A percentile compares a stretch with the other conserved stretches of the same genome.
These are phyloP conservation scores for Alnus rubra DNA, from an alignment of 306 rosid species.

Conservation along the genomic window DNA sequence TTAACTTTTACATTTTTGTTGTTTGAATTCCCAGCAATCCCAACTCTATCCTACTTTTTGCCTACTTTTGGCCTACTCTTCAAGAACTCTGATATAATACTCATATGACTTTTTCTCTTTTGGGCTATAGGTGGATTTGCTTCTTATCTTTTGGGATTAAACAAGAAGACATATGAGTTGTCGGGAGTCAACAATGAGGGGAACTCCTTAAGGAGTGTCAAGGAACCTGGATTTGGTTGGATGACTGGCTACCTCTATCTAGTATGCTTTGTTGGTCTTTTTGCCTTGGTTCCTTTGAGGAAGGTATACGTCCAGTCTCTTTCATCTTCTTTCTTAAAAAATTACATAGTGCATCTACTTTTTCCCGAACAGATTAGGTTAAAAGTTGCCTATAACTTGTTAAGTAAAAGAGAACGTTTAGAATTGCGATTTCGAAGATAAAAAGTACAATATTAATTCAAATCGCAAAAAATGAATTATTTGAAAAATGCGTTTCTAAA, in stretches of 20 bases:
- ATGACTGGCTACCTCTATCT: conserved; percentile 76
- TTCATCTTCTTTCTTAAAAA: neutral
- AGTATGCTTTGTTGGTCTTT: conserved; percentile 95
- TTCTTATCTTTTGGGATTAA: conserved; percentile 79
- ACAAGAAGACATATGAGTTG: conserved; percentile 72
- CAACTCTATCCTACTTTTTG: neutral
- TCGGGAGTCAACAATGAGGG: conserved; percentile 70
- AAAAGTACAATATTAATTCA: no score
- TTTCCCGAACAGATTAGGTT: neutral
- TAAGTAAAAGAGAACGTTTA: no score
- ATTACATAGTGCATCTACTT: neutral
- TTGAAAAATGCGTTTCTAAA: no score
- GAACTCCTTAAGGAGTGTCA: conserved; percentile 47
- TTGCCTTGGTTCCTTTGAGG: conserved; percentile 87
- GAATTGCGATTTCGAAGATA: no score
- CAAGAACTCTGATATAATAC: neutral
- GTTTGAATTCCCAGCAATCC: no score
- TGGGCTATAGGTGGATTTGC: conserved; percentile 77
- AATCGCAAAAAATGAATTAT: no score
- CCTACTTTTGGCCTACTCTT: no score
- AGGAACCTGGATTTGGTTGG: conserved; percentile 93
- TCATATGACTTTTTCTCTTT: neutral
- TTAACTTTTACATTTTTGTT: no score
- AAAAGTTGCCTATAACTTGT: no score
- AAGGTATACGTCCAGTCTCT: conserved; percentile 43